Evolutionary conservation across 768 basidiomycete genomes (phyloP), one percentile per base, ranked within the genome.

Genomic region (Auricularia sp.): DNA sequence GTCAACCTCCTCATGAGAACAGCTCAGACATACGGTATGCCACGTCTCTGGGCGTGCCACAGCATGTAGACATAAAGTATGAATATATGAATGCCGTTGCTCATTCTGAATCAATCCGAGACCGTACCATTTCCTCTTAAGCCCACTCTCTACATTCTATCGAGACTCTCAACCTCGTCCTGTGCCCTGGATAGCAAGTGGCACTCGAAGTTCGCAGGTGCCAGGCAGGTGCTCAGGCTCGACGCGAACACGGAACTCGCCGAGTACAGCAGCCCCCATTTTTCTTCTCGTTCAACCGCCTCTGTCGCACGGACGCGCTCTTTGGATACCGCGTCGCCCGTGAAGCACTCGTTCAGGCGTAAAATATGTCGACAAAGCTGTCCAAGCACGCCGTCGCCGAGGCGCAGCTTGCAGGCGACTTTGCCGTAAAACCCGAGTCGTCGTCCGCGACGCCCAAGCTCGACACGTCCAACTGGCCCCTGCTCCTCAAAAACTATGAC

Each of bases 401-500:
- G 59, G 89, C 85, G 18, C 90, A 92, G 77, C 78, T 85, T 63
- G 79, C 83, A 29, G 89, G 87, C 33, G 89, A 94, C 73, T 93
- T 83, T 71, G 71, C 86, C 58, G 93, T 96, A 76, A 90, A 93
- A 75, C 85, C 93, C 3, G 90, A 94, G 75, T 68, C 73, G 35
- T 65, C 67, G 54, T 77, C 80, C 45, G 76, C 78, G 7, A 77
- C 86, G 5, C 94, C 93, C 8, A 83, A 83, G 70, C 84, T 96
- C 36, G 92, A 98, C 74, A 98, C 97, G 21, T 96, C 94, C 0
- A 83, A 98, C 77, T 99, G 97, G 97, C 97, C 97, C 42, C 81
- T 99, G 8, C 85, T 99, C 3, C 83, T 99, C 65, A 99, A 98
- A 85, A 98, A 99, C 77, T 99, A 98, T 76, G 96, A 98, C 83